Percentiles rank a stretch among this genome's conserved stretches.
Evolutionary conservation across 1,139 yeast species (phyloP).

Genomic region (Wickerhamomyces sp.): DNA sequence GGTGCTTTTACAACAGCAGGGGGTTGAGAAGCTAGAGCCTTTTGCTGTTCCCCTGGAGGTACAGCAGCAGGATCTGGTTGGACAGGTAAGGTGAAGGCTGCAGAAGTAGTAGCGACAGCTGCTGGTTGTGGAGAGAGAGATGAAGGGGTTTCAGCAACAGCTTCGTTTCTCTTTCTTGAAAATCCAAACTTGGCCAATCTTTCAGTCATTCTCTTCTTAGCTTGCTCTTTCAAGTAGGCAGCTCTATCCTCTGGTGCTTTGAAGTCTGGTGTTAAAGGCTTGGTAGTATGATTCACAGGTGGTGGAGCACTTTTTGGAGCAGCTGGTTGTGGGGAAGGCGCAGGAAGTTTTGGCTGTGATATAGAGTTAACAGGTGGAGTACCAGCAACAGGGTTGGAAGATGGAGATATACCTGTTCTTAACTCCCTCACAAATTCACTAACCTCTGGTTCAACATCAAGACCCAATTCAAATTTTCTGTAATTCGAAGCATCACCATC

Average conservation of each 20-base stretch:
- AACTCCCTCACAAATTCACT: slow-evolving; percentile 49
- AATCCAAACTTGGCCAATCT: slow-evolving; percentile 83
- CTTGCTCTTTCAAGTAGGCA: slow-evolving; percentile 84
- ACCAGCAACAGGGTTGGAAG: slow-evolving; percentile 3
- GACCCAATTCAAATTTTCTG: slow-evolving; percentile 31
- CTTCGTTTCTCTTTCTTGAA: slow-evolving; percentile 17
- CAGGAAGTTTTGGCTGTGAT: slow-evolving; percentile 4
- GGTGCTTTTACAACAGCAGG: slow-evolving; percentile 10
- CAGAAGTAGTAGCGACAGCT: slow-evolving; percentile 8
- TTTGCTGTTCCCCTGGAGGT: slow-evolving; percentile 4
- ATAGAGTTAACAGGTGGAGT: slow-evolving; percentile 4
- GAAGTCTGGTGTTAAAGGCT: slow-evolving; percentile 20
- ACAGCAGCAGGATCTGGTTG: slow-evolving; percentile 3
- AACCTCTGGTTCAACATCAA: slow-evolving; percentile 33
- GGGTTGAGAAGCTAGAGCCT: slow-evolving; percentile 2
- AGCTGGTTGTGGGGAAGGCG: slow-evolving; percentile 17
- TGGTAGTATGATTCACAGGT: slow-evolving; percentile 11
- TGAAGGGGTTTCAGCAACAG: slow-evolving; percentile 22
- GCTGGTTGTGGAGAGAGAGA: slow-evolving; percentile 16
- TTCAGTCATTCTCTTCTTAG: slow-evolving; percentile 87
- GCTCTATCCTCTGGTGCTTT: slow-evolving; percentile 60
- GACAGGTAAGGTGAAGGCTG: slow-evolving; percentile 9
- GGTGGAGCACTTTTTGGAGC: slow-evolving; percentile 13
- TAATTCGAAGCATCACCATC: slow-evolving; percentile 29
- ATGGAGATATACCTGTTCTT: slow-evolving; percentile 32